Conservation (phyloP, 768 basidiomycete genomes). For the Lactarius trivialis region DNA sequence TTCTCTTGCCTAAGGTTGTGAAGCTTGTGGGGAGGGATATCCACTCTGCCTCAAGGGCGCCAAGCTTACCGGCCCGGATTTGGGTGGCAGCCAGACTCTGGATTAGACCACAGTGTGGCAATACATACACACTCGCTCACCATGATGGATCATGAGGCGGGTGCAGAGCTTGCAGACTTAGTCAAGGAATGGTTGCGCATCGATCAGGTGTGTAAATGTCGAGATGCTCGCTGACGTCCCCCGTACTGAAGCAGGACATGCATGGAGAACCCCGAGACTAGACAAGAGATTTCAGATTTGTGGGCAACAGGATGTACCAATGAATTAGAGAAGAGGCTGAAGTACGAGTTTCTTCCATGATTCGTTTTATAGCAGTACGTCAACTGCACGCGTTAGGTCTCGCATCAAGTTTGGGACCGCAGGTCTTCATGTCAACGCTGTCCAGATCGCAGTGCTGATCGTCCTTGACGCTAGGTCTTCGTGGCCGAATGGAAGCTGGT, state of each 20-base stretch:
- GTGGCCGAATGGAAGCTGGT: conserved; percentile 82
- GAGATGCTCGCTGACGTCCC: not conserved
- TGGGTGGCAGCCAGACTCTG: not conserved
- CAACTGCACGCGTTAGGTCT: conserved; percentile 34
- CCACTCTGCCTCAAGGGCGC: no score
- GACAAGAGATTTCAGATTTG: conserved; percentile 42
- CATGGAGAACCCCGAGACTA: conserved; percentile 44
- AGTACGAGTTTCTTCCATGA: conserved; percentile 29
- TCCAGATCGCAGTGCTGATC: not conserved
- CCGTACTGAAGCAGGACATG: not conserved
- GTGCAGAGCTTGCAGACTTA: conserved; percentile 32
- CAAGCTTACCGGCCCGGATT: not conserved
- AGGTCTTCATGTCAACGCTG: conserved; percentile 36
- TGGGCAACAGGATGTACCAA: conserved; percentile 36
- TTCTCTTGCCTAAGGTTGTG: no score
- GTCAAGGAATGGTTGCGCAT: conserved; percentile 47
- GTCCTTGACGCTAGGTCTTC: conserved; percentile 43
- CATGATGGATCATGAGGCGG: conserved; percentile 3
- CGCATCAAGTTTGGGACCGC: conserved; percentile 88
- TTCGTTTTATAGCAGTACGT: not conserved
- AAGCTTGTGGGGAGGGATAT: no score
- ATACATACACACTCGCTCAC: not conserved
- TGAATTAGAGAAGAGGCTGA: conserved; percentile 53
- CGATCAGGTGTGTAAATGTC: conserved; percentile 34
- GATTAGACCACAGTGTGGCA: not conserved